A percentile compares a stretch with the other conserved stretches of the same genome.
phyloP scores from a whole-genome alignment of 139 green algal species.

The Gonium pectorale region DNA sequence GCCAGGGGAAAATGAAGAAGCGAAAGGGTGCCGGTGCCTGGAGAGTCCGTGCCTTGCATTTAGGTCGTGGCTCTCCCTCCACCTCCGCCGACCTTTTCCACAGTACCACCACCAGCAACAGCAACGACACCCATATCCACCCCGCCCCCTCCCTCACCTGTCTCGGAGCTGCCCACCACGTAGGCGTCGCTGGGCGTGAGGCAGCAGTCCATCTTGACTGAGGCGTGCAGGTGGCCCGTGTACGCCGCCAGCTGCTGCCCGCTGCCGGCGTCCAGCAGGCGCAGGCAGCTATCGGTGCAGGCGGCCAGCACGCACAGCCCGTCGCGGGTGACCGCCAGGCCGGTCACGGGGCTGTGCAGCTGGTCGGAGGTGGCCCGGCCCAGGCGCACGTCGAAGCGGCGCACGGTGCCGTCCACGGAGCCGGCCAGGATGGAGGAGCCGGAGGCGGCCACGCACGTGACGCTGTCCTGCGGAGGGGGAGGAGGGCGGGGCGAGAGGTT shows the following conservation, averaged over 20 bases:
- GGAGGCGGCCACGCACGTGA: constrained; percentile 78
- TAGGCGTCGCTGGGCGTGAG: constrained; percentile 82
- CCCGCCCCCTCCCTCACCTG: constrained; percentile 65
- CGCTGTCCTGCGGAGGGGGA: constrained; percentile 76
- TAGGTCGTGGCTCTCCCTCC: too few relatives aligned
- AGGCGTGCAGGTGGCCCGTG: constrained; percentile 76
- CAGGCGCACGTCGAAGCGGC: constrained; percentile 88
- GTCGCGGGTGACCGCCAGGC: constrained; percentile 60
- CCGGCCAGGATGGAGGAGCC: constrained; percentile 77
- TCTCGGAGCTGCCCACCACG: constrained; percentile 83
- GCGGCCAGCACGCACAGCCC: constrained; percentile 76
- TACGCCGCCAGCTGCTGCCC: constrained; percentile 89
- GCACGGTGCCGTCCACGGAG: constrained; percentile 90
- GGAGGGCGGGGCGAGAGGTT: neutral
- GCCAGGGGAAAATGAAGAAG: too few relatives aligned
- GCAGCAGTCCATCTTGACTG: constrained; percentile 82
- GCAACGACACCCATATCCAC: too few relatives aligned
- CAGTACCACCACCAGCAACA: too few relatives aligned
- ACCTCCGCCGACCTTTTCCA: too few relatives aligned
- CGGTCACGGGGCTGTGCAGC: constrained; percentile 79
- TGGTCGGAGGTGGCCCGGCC: constrained; percentile 82
- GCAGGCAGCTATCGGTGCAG: constrained; percentile 80
- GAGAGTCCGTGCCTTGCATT: too few relatives aligned
- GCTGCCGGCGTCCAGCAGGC: constrained; percentile 69
- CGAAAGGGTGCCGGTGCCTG: too few relatives aligned